phyloP scores from a whole-genome alignment of 768 basidiomycete genomes.

The Russula brevipes region DNA sequence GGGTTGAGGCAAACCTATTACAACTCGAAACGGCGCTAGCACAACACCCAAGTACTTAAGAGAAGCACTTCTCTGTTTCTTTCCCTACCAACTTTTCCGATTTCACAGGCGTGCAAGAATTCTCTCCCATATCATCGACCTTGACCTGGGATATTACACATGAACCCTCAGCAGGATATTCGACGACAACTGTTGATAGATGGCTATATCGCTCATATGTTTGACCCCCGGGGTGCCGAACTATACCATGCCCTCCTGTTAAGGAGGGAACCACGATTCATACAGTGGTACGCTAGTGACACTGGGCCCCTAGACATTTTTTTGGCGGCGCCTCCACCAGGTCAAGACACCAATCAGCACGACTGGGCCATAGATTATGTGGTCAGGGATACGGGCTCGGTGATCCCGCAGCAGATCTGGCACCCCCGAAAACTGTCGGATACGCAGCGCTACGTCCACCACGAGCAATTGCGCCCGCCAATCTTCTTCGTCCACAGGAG shows the following conservation, averaged over 20 bases:
- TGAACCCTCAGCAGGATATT: neutral
- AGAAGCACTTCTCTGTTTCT: neutral
- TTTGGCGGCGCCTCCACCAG: neutral
- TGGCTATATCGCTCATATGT: slow-evolving; percentile 5
- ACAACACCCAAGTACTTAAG: neutral
- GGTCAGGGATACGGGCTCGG: neutral
- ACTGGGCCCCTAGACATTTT: neutral
- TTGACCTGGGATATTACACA: neutral
- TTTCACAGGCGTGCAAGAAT: neutral
- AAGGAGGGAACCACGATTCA: neutral
- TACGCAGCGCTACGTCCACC: slow-evolving; percentile 1
- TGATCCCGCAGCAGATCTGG: slow-evolving; percentile 10
- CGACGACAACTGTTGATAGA: neutral
- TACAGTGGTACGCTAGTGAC: neutral
- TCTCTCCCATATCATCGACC: neutral
- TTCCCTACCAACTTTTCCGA: neutral
- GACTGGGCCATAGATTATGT: neutral
- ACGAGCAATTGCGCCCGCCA: slow-evolving; percentile 5
- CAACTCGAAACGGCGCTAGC: neutral
- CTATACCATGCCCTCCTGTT: neutral
- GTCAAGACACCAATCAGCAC: neutral
- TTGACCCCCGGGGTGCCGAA: neutral
- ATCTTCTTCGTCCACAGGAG: slow-evolving; percentile 8
- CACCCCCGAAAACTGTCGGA: neutral
- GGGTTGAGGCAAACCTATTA: neutral